phyloP scores from a whole-genome alignment of 306 rosid species.

The Spatholobus suberectus region DNA sequence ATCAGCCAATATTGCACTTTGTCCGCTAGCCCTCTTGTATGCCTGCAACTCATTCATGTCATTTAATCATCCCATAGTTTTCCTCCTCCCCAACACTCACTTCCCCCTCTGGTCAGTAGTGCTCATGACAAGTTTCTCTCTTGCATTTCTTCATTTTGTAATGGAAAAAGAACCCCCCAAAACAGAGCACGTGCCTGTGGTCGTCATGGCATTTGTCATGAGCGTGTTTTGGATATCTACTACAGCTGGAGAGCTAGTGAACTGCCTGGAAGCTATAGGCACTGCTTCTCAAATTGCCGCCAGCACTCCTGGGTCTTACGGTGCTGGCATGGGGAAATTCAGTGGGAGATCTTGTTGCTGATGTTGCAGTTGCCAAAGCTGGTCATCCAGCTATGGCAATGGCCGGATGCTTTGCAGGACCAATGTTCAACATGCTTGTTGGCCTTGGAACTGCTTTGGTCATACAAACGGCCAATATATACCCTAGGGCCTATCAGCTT shows the following conservation, averaged over 20 bases:
- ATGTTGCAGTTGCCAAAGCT: conserved; percentile 93
- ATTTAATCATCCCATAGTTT: conserved; percentile 70
- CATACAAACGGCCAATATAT: conserved; percentile 70
- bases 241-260: conserved; percentile 85
- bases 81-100: conserved; percentile 81
- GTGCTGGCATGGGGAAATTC: conserved; percentile 99
- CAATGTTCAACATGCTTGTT: conserved; percentile 97
- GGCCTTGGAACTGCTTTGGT: conserved; percentile 96
- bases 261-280: conserved; percentile 85
- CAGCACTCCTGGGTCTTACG: conserved; percentile 83
- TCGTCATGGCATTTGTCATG: conserved; percentile 85
- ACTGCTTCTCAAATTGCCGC: conserved; percentile 73
- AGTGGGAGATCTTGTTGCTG: conserved; percentile 96
- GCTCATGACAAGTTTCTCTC: conserved; percentile 72
- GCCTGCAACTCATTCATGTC: conserved; percentile 79
- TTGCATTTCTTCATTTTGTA: conserved; percentile 74
- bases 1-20: conserved; percentile 84
- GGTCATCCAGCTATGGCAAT: conserved; percentile 97
- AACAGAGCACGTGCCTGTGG: conserved; percentile 75
- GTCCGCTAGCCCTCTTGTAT: conserved; percentile 80
- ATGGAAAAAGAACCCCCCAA: conserved; percentile 86
- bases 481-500: conserved; percentile 82
- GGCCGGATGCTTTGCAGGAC: conserved; percentile 99
- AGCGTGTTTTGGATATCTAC: conserved; percentile 97
- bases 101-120: conserved; percentile 89